Percentiles rank a stretch among this genome's conserved stretches.
These are phyloP conservation scores for Triticum aestivum DNA, from an alignment of 176 grass and related monocot species.

Conservation along the genomic window DNA sequence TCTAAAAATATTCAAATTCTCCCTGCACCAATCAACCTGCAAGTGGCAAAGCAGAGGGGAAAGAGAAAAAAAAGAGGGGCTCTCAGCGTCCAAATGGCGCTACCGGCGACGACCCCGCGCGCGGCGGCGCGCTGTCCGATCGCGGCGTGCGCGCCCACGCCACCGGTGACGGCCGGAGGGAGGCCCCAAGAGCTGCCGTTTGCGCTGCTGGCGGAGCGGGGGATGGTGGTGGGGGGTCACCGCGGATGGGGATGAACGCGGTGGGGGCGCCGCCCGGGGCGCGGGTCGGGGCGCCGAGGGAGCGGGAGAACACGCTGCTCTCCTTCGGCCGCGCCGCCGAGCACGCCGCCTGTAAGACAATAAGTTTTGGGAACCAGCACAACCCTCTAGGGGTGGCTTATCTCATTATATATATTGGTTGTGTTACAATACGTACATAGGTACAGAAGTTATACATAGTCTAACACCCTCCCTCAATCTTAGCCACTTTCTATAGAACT, in stretches of 20 bases:
- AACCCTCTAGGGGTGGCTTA: too few species aligned
- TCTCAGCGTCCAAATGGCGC: constrained; percentile 12
- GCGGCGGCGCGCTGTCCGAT: constrained; percentile 28
- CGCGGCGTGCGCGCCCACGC: constrained; percentile 9
- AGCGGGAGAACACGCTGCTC: constrained; percentile 72
- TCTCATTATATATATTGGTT: too few species aligned
- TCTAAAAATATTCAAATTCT: constrained; percentile 18
- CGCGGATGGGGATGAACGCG: constrained; percentile 66
- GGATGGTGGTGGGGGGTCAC: constrained; percentile 54
- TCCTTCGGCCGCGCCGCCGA: constrained; percentile 52
- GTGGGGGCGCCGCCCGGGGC: constrained; percentile 41
- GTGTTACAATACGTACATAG: too few species aligned
- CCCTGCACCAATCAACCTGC: constrained; percentile 1
- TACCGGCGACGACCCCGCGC: constrained; percentile 13
- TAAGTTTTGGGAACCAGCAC: too few species aligned
- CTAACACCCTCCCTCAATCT: too few species aligned
- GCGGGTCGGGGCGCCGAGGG: constrained; percentile 17
- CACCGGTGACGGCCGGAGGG: neutral
- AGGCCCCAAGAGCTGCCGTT: constrained; percentile 11
- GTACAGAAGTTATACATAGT: too few species aligned
- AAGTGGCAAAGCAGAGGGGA: neutral
- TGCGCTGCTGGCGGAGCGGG: constrained; percentile 18
- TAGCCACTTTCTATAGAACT: too few species aligned
- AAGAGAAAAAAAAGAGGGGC: too few species aligned
- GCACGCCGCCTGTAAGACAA: neutral